Evolutionary conservation across 257 asterid species (phyloP), one percentile per base, ranked within the genome.

Genomic region (Salvia splendens): DNA sequence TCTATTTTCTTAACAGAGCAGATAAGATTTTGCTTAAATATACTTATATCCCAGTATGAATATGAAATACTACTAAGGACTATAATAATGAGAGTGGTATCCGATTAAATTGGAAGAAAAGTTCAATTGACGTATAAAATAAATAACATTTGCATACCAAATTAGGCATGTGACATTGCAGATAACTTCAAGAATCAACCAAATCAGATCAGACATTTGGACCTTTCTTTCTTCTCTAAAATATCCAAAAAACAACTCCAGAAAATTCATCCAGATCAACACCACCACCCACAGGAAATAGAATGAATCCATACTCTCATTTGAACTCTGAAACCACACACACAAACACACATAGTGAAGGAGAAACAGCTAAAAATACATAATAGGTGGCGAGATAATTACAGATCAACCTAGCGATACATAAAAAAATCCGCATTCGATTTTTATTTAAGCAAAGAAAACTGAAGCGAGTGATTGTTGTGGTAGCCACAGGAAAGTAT

Each of bases 381-480:
- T 10, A 67, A 47, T 57, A 56, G n/a, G 45, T 51, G 57, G 35
- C 48, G 17, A 53, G 30, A 47, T 70, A 54, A 15, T 65, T 69
- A 67, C 70, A 38, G 6, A 60, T 17, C 54, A 59, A 57, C 76
- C 73, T 65, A 71, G 30, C 10, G 15, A 52, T 52, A 52, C 69
- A 54, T 32, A 36, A 24, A 36, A 30, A 54, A 52, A 48, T 12
- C 62, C 20, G 52, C 54, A 58, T 41, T 61, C 35, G 56, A 54
- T 74, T 73, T 38, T 78, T 73, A 73, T 69, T 54, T 65, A 48
- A 61, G 73, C 7, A 47, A 28, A 38, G 20, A 40, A 56, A 64
- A 55, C 51, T 61, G 65, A 74, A 24, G 53, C 58, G 3, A 65
- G 41, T n/a, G 33, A 35, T 24, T 20, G 40, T 45, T 42, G 7